Percentiles rank a stretch among this genome's conserved stretches.
Conservation (phyloP, 2,329 filamentous ascomycete genomes). For the Dryadomyces quercivorus region DNA sequence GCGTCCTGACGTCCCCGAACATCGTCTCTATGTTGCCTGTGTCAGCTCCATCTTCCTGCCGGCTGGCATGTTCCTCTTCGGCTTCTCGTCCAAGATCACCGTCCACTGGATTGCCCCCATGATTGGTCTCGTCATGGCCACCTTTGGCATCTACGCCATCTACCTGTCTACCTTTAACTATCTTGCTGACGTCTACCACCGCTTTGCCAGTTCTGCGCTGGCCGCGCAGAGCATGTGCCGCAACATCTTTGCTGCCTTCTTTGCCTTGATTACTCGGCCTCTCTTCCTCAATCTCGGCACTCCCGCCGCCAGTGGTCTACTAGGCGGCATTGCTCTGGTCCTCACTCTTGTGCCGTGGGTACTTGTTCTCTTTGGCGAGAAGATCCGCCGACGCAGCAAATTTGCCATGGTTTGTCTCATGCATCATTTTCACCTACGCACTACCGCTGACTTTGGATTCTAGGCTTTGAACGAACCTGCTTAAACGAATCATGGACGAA, state of each 20-base stretch:
- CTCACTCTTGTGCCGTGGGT: conserved; percentile 82
- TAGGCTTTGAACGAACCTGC: background rate
- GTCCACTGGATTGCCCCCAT: conserved; percentile 63
- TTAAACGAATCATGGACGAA: background rate
- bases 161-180: conserved; percentile 91
- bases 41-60: conserved; percentile 65
- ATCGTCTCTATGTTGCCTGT: conserved; percentile 73
- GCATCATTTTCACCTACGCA: background rate
- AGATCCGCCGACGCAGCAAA: conserved; percentile 62
- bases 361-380: conserved; percentile 64
- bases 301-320: conserved; percentile 56
- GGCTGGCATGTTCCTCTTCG: conserved; percentile 69
- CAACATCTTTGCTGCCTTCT: conserved; percentile 70
- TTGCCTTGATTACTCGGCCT: conserved; percentile 62
- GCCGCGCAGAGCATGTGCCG: conserved; percentile 80
- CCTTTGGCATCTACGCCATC: conserved; percentile 75
- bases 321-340: conserved; percentile 58
- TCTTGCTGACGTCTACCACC: conserved; percentile 75
- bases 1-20: conserved; percentile 50
- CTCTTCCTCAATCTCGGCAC: conserved; percentile 66
- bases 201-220: conserved; percentile 73
- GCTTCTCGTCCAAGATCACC: conserved; percentile 51
- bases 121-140: conserved; percentile 60
- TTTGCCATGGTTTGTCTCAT: conserved; percentile 48
- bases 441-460: background rate